Evolutionary conservation across 345 rosid genomes (phyloP).

Genomic region (Euphorbia tirucalli): DNA sequence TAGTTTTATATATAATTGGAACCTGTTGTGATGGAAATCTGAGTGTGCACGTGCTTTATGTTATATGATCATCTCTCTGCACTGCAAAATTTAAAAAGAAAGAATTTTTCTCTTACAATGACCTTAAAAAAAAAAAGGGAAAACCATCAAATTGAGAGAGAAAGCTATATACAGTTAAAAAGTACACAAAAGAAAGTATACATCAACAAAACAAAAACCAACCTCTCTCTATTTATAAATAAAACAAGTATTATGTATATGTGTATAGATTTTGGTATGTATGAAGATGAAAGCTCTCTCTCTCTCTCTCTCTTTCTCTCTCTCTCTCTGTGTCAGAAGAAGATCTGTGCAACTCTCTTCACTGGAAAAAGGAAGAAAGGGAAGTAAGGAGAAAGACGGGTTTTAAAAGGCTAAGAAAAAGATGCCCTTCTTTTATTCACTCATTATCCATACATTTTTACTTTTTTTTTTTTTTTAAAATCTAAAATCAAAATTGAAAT

Average conservation of each 20-base stretch:
- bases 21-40: slow-evolving; percentile 68
- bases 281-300: too few species aligned
- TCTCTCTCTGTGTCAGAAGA: too few species aligned
- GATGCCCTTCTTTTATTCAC: slow-evolving; percentile 50
- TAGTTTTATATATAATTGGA: slow-evolving; percentile 37
- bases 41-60: slow-evolving; percentile 79
- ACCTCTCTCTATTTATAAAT: slow-evolving; percentile 23
- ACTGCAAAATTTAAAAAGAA: too few species aligned
- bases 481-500: too few species aligned
- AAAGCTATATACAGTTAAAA: slow-evolving; percentile 3
- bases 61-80: slow-evolving; percentile 50
- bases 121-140: too few species aligned
- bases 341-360: slow-evolving; percentile 57
- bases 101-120: too few species aligned
- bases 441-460: slow-evolving; percentile 31
- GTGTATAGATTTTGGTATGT: too few species aligned
- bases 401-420: slow-evolving; percentile 41
- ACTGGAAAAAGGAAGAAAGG: slow-evolving; percentile 35
- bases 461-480: neutral
- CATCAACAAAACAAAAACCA: too few species aligned
- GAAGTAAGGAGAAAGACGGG: slow-evolving; percentile 26
- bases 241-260: too few species aligned
- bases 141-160: neutral
- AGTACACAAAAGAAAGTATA: slow-evolving; percentile 10
- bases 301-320: too few species aligned